Evolutionary conservation across 805 yeast genomes (phyloP), one percentile per base, ranked within the genome.

Genomic region (Dipodascus geniculatus): DNA sequence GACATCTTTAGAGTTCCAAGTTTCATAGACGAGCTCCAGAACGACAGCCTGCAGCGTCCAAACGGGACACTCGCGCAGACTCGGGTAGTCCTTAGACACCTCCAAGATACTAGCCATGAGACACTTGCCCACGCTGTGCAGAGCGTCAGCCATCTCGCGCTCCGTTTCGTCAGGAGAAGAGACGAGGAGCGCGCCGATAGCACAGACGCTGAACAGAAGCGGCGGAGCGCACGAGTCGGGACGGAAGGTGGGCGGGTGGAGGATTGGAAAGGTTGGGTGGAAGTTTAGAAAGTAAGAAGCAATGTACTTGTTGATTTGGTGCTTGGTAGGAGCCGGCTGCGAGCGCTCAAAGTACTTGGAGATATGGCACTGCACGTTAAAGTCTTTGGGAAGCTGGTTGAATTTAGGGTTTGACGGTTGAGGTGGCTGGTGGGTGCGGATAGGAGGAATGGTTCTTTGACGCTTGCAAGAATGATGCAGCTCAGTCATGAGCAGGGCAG

Each of bases 241-340:
- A 28, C 63, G 57, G 54, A 68, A 68, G 3, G 68, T 58, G 23
- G 64, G 66, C 2, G 59, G 56, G 52, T 68, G 71, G 22, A 68
- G 49, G 54, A 68, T 63, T 2, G 71, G 71, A 33, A 65, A 58
- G 23, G 53, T 55, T 2, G 70, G 69, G 49, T 68, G 71, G 59
- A 63, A 66, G 47, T 55, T 57, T 44, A 59, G 56, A 56, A 68
- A 64, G 58, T 64, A 68, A 2, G 66, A 59, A 4, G 66, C 49
- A 51, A 68, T 53, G 53, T 67, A 66, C 24, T 64, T 59, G 54
- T 67, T 61, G 49, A 68, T 56, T 53, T 60, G 67, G 11, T 58
- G 54, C 23, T 57, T 56, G 2, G 65, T 59, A n/a, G 64, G 65
- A 35, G 31, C 54, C 38, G 22, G 56, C 57, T 19, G 60, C 53